Evolutionary conservation across 345 rosid genomes (phyloP), one percentile per base, ranked within the genome.

Genomic region (Populus alba): DNA sequence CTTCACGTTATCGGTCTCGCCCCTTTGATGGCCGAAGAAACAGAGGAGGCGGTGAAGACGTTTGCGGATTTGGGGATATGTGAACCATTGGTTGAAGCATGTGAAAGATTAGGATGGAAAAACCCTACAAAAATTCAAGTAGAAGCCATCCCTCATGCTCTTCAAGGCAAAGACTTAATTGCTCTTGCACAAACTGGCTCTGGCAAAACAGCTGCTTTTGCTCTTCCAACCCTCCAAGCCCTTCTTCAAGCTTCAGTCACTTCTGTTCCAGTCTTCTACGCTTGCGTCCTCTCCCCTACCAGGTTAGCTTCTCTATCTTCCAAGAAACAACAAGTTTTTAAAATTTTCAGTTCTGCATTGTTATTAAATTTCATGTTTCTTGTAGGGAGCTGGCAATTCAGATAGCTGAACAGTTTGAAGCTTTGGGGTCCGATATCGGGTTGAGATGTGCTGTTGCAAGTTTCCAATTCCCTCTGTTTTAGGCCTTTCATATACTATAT

Each of bases 181-280:
- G 98, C 95, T 71, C 91, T 96, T 75, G 99, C 98, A 0, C 97
- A 94, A 73, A 96, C 97, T 0, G 99, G 98, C 72, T 94, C 98
- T 6, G 98, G 97, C 31, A 96, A 92, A 82, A 96, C 98, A 0
- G 99, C 97, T 77, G 99, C 99, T 2, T 96, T 97, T 74, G 99
- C 97, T 3, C 87, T 94, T 68, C 99, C 99, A 5, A 94, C 92
- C 57, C 72, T 96, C 47, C 95, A 92, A 79, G 91, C 97, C 1
- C 95, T 94, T 41, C 82, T 94, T 8, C 89, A 92, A 39, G 76
- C 86, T 77, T 89, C 91, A 25, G 86, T 85, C 41, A 88, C 84
- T 68, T 83, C 93, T 20, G 90, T 87, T 1, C 97, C 91, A 65
- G 92, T 90, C 0, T 94, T 96, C 83, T 96, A 94, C 27, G 97